Evolutionary conservation across 2,329 filamentous ascomycete species (phyloP), one percentile per base, ranked within the genome.

Genomic region (Alternaria burnsii): DNA sequence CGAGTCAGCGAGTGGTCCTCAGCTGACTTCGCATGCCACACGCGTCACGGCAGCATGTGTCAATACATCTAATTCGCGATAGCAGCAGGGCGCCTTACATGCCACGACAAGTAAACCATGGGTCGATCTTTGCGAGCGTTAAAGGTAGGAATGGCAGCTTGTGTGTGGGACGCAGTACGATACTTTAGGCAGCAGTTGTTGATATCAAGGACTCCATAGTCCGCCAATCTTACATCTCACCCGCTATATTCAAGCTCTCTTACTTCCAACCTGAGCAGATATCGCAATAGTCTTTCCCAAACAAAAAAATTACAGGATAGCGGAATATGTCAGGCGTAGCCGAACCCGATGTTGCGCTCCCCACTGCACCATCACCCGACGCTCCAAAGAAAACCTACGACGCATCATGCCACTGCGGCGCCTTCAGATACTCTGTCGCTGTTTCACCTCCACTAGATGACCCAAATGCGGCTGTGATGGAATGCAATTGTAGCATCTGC

Each of bases 401-500:
- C 22, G 83, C 78, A 12, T 82, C 83, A 51, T 87, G 85, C 69
- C 85, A 87, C 71, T 87, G 85, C 72, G 82, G 83, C 50, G 80
- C 80, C 58, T 80, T 87, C 71, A 74, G 76, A 55, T 84, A 85
- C 68, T 78, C 78, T 14, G 76, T 86, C n/a, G 82, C 76, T 12
- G 76, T 85, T 32, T 81, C 82, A 22, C 83, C 84, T 22, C 81
- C 84, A 5, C 76, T 86, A 38, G 75, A 80, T 12, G 78, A 82
- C 63, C 63, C 62, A 11, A 58, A 32, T 16, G 74, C 81, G 58
- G 67, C 76, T 55, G 79, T 85, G 7, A 46, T 80, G 20, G 65
- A 79, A 22, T 87, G 85, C 78, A 85, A 82, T 68, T 87, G 85
- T 72, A 86, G 84, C 36, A 82, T 83, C 58, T 87, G 85, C 68